A percentile compares a stretch with the other conserved stretches of the same genome.
These are phyloP conservation scores for Diaporthe longicolla DNA, from an alignment of 2,329 filamentous ascomycete genomes.

Conservation along the genomic window DNA sequence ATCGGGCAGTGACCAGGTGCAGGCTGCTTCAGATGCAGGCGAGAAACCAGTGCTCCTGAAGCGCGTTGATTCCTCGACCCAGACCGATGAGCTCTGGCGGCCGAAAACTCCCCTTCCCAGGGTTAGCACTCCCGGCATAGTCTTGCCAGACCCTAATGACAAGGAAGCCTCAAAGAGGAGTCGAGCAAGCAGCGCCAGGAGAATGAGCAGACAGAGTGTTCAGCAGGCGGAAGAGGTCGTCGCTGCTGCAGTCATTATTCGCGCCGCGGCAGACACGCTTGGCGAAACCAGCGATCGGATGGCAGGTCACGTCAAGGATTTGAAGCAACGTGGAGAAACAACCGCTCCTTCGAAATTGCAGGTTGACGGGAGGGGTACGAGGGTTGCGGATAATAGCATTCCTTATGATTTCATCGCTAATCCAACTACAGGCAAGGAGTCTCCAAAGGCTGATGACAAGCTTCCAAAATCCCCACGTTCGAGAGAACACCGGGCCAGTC, in stretches of 20 bases:
- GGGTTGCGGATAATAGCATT: constrained; percentile 40
- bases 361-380: constrained; percentile 37
- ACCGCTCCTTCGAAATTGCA: constrained; percentile 41
- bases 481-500: constrained; percentile 53
- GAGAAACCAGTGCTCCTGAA: constrained; percentile 41
- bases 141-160: constrained; percentile 60
- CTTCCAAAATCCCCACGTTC: constrained; percentile 47
- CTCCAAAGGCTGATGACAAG: constrained; percentile 55
- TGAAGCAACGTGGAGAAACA: constrained; percentile 44
- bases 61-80: constrained; percentile 49
- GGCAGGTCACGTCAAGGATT: constrained; percentile 47
- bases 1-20: constrained; percentile 33
- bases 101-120: constrained; percentile 44
- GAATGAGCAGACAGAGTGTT: constrained; percentile 61
- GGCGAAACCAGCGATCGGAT: constrained; percentile 44
- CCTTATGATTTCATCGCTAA: constrained; percentile 66
- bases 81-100: constrained; percentile 47
- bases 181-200: constrained; percentile 59
- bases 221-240: constrained; percentile 66
- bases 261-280: constrained; percentile 64
- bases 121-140: constrained; percentile 62
- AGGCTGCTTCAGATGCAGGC: neutral
- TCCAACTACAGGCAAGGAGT: constrained; percentile 68
- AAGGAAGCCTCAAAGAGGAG: constrained; percentile 56
- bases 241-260: constrained; percentile 68